Conservation (phyloP, 164 flowering plant species). For the Tetrastigma voinierianum region DNA sequence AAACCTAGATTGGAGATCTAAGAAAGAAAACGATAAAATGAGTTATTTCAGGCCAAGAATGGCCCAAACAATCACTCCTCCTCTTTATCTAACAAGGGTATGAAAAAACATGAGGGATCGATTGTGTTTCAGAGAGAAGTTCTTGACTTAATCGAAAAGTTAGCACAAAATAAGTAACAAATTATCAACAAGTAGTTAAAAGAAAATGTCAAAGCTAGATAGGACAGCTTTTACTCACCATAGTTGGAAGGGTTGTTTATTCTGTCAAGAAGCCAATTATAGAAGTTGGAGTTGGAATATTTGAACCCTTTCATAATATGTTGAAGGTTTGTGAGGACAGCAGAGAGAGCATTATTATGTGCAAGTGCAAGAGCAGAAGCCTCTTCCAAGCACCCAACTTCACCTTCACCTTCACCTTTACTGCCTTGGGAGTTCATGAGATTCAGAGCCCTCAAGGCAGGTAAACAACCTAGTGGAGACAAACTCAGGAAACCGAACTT, state of each 20-base stretch:
- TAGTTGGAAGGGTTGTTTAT: constrained; percentile 33
- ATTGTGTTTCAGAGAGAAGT: too few relatives aligned
- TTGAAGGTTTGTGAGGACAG: constrained; percentile 31
- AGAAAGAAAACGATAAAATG: too few relatives aligned
- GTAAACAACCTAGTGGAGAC: constrained; percentile 56
- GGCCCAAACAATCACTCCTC: too few relatives aligned
- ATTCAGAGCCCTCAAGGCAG: constrained; percentile 46
- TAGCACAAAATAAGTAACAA: too few relatives aligned
- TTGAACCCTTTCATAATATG: constrained; percentile 37
- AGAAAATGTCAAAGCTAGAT: too few relatives aligned
- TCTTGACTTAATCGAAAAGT: too few relatives aligned
- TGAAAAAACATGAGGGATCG: too few relatives aligned
- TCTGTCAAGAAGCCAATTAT: constrained; percentile 43
- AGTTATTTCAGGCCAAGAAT: too few relatives aligned
- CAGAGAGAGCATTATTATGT: constrained; percentile 44
- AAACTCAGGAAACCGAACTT: constrained; percentile 56
- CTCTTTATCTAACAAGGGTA: too few relatives aligned
- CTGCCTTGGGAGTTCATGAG: too few relatives aligned
- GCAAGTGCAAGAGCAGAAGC: constrained; percentile 43
- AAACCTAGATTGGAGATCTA: too few relatives aligned
- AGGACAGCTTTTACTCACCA: constrained; percentile 38
- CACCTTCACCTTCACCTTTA: too few relatives aligned
- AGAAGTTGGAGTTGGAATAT: constrained; percentile 47
- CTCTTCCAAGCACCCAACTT: constrained; percentile 46
- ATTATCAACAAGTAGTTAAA: neutral